Conservation (phyloP, 345 rosid genomes). For the Erucastrum elatum region DNA sequence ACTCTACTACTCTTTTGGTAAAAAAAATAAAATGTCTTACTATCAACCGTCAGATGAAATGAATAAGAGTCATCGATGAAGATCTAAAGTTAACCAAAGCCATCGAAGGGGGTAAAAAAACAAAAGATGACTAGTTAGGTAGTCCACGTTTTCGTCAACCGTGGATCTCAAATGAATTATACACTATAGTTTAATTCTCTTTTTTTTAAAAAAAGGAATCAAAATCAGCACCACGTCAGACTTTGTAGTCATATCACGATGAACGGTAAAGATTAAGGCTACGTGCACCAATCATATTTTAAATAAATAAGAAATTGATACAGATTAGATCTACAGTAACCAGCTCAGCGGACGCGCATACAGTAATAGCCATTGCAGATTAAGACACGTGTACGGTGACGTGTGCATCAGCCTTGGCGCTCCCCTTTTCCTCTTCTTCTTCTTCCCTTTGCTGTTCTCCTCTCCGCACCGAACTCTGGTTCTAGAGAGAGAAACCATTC, state of each 20-base stretch:
- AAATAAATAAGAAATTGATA: not conserved
- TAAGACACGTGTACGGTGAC: constrained; percentile 34
- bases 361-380: constrained; percentile 4
- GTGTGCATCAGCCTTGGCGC: constrained; percentile 38
- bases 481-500: constrained; percentile 28
- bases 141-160: constrained; percentile 29
- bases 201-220: not conserved
- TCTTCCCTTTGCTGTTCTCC: not conserved
- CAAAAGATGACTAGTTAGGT: not conserved
- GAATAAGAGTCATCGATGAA: not conserved
- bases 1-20: constrained; percentile 16
- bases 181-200: constrained; percentile 16
- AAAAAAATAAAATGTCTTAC: not conserved
- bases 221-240: constrained; percentile 35
- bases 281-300: constrained; percentile 20
- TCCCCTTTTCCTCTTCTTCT: not conserved
- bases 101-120: not conserved
- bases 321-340: constrained; percentile 33
- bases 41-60: constrained; percentile 12
- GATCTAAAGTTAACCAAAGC: not conserved
- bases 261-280: constrained; percentile 2
- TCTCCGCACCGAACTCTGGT: constrained; percentile 17
- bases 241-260: too few relatives aligned
- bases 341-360: constrained; percentile 35
- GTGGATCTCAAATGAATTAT: constrained; percentile 33